phyloP scores from a whole-genome alignment of 177 flowering plant genomes.

The Vitis hybrid region DNA sequence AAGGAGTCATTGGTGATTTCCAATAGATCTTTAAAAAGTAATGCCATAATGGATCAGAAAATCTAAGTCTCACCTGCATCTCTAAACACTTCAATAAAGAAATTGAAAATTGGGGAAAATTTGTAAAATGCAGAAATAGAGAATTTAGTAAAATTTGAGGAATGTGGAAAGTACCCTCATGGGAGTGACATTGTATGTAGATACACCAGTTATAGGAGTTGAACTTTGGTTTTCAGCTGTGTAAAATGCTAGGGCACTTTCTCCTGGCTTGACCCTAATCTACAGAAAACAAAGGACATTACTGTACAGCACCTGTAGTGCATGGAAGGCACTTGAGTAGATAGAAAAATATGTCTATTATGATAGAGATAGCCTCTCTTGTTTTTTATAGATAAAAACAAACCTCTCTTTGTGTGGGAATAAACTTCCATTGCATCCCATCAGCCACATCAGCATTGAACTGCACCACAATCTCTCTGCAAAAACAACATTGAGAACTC shows the following conservation, averaged over 20 bases:
- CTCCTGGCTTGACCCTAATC: slow-evolving; percentile 98
- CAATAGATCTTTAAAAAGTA: background rate
- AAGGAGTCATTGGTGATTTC: no score
- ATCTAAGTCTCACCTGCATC: background rate
- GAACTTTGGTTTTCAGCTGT: slow-evolving; percentile 93
- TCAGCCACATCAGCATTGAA: slow-evolving; percentile 98
- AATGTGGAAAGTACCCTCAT: slow-evolving; percentile 65
- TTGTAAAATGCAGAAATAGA: no score
- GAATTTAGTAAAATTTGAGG: no score
- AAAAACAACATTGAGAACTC: slow-evolving; percentile 3
- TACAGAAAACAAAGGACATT: slow-evolving; percentile 21
- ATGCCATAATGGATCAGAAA: background rate
- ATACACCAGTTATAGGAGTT: slow-evolving; percentile 85
- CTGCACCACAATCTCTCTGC: slow-evolving; percentile 87
- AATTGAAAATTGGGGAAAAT: background rate
- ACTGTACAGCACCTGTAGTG: background rate
- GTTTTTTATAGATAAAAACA: slow-evolving; percentile 3
- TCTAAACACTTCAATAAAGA: background rate
- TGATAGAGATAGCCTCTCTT: no score
- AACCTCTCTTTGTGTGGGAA: slow-evolving; percentile 96
- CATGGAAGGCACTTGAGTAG: background rate
- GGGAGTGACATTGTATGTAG: slow-evolving; percentile 97
- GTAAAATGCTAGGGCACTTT: slow-evolving; percentile 98
- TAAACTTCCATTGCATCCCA: slow-evolving; percentile 97
- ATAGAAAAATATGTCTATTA: no score